Evolutionary conservation across 2,329 filamentous ascomycete species (phyloP), one percentile per base, ranked within the genome.

Genomic region (Biscogniauxia sp.): DNA sequence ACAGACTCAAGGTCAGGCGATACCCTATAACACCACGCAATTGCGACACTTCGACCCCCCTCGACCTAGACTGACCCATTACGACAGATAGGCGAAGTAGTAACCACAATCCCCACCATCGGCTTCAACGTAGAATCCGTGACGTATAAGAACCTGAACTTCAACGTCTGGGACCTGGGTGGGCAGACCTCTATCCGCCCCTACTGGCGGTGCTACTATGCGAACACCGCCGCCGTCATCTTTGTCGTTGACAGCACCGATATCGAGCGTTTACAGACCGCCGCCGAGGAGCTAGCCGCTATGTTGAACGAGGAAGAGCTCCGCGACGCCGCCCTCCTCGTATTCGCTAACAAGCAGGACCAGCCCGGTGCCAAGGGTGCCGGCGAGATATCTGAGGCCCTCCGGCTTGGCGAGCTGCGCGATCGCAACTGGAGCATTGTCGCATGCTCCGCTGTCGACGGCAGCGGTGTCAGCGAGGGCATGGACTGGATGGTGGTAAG

Each of bases 361-460:
- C 93, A 98, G 77, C 94, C 94, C 1, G 95, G 95, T 19, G 94
- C 95, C 54, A 96, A 97, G 79, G 95, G 94, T 1, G 95, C 95
- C 1, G 95, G 93, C 19, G 95, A 98, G 76, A 99, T 99, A 66
- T 96, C 92, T 59, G 94, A 98, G 79, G 94, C 93, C 54, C 78
- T 99, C 76, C 90, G 89, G 70, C 79, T 99, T 68, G 93, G 92
- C 57, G 93, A 97, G 77, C 80, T 99, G 74, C 89, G 94, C 70
- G 95, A 99, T 77, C 86, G 95, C 72, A 99, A 98, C 82, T 99
- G 95, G 95, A 98, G 93, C 77, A 99, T 99, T 74, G 93, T 99
- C 75, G 94, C 93, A 20, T 99, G 95, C 77, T 96, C 92, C 67
- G 95, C 95, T 15, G 94, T 99, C 59, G 95, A 97, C 74, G 95